Conservation (phyloP, 768 basidiomycete species). For the Pleurotus ostreatus region DNA sequence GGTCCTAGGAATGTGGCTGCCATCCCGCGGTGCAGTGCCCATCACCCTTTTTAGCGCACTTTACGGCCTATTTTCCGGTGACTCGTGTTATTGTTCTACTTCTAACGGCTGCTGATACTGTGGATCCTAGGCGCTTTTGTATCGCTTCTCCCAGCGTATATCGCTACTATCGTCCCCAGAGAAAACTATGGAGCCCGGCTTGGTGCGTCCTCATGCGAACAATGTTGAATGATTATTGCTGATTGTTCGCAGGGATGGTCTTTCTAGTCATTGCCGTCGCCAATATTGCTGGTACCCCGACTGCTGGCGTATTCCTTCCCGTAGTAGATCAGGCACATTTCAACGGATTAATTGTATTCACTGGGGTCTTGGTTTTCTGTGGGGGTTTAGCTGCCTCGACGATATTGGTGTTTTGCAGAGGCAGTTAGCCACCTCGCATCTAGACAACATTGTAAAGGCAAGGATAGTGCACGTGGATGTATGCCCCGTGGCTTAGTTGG, state of each 20-base stretch:
- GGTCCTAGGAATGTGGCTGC: conserved; percentile 24
- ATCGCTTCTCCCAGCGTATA: conserved; percentile 24
- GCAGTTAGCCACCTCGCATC: background rate
- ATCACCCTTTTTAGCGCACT: conserved; percentile 24
- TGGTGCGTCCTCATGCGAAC: conserved; percentile 14
- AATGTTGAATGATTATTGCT: background rate
- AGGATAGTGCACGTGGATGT: background rate
- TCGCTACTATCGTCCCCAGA: conserved; percentile 24
- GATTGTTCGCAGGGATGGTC: conserved; percentile 16
- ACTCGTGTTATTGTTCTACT: background rate
- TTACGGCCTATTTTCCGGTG: conserved; percentile 27
- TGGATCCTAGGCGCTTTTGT: conserved; percentile 21
- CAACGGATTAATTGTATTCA: conserved; percentile 24
- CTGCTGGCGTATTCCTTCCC: conserved; percentile 25
- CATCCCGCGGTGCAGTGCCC: conserved; percentile 16
- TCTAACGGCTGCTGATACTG: conserved; percentile 6
- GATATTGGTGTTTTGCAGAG: background rate
- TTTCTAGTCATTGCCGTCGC: conserved; percentile 25
- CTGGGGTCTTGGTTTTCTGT: conserved; percentile 19
- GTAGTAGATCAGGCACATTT: conserved; percentile 18
- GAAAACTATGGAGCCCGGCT: conserved; percentile 25
- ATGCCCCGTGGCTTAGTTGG: conserved; percentile 59
- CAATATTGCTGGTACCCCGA: conserved; percentile 26
- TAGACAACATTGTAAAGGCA: background rate
- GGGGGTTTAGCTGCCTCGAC: conserved; percentile 9